phyloP scores from a whole-genome alignment of 1,284 basidiomycete genomes.

The Psilocybe mexicana region DNA sequence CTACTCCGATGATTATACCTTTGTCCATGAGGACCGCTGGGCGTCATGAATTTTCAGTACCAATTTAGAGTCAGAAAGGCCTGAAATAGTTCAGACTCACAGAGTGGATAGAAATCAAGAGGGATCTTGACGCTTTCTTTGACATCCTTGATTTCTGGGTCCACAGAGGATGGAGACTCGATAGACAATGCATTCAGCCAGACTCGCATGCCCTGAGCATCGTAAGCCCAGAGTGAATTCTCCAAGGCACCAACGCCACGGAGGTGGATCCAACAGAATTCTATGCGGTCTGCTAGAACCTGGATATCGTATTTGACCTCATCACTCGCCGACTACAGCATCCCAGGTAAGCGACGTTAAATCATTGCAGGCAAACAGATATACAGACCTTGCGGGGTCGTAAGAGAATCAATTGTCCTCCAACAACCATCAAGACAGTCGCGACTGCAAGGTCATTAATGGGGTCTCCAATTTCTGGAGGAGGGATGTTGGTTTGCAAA shows the following conservation, averaged over 20 bases:
- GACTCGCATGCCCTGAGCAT: constrained; percentile 85
- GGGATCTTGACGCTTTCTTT: constrained; percentile 92
- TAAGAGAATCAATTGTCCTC: constrained; percentile 88
- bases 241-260: constrained; percentile 91
- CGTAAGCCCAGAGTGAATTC: constrained; percentile 97
- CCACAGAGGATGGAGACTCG: constrained; percentile 51
- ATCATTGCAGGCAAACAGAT: constrained; percentile 2
- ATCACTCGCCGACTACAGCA: constrained; percentile 68
- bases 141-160: constrained; percentile 63
- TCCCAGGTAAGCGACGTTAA: background rate
- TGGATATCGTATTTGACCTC: constrained; percentile 99
- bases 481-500: constrained; percentile 12
- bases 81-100: constrained; percentile 47
- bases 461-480: constrained; percentile 87
- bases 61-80: background rate
- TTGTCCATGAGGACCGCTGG: constrained; percentile 97
- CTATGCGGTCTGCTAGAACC: constrained; percentile 92
- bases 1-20: constrained; percentile 96
- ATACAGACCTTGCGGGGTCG: constrained; percentile 74
- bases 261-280: constrained; percentile 98
- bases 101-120: constrained; percentile 94
- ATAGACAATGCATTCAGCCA: constrained; percentile 97
- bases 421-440: constrained; percentile 95
- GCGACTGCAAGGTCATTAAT: constrained; percentile 92
- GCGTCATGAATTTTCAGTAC: constrained; percentile 1